Evolutionary conservation across 2,329 filamentous ascomycete species (phyloP).

Genomic region (Talaromyces sp.): DNA sequence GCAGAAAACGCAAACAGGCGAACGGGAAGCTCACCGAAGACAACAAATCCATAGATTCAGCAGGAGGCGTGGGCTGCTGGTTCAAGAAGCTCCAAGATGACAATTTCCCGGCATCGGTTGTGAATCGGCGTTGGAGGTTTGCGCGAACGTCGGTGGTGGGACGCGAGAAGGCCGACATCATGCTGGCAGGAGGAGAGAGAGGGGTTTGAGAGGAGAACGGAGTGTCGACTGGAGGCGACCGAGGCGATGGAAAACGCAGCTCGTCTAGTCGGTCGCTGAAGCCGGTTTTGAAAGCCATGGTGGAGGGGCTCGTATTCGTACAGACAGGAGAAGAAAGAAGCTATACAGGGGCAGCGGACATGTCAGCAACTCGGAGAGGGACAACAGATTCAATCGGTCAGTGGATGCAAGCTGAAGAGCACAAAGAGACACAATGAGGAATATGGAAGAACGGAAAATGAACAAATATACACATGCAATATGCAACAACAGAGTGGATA

Average conservation of each 20-base stretch:
- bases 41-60: slow-evolving; percentile 55
- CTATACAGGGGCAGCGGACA: slow-evolving; percentile 13
- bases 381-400: slow-evolving; percentile 3
- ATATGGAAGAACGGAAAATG: neutral
- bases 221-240: slow-evolving; percentile 73
- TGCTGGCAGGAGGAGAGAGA: slow-evolving; percentile 67
- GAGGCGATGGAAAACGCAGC: slow-evolving; percentile 73
- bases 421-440: neutral
- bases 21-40: slow-evolving; percentile 49
- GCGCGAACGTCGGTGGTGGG: slow-evolving; percentile 68
- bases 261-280: slow-evolving; percentile 71
- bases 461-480: slow-evolving; percentile 4
- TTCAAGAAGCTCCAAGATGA: slow-evolving; percentile 69
- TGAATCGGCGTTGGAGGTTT: slow-evolving; percentile 86
- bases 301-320: slow-evolving; percentile 23
- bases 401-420: neutral
- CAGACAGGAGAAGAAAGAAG: slow-evolving; percentile 6
- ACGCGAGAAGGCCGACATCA: slow-evolving; percentile 57
- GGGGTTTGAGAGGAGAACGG: slow-evolving; percentile 73
- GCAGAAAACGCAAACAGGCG: slow-evolving; percentile 12
- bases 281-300: slow-evolving; percentile 65
- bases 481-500: slow-evolving; percentile 3
- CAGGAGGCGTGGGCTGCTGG: slow-evolving; percentile 53
- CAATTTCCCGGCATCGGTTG: slow-evolving; percentile 82
- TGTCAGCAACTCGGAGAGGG: slow-evolving; percentile 11